These are phyloP conservation scores for Aureobasidium pullulans DNA, from an alignment of 2,329 filamentous ascomycete genomes.

Conservation along the genomic window DNA sequence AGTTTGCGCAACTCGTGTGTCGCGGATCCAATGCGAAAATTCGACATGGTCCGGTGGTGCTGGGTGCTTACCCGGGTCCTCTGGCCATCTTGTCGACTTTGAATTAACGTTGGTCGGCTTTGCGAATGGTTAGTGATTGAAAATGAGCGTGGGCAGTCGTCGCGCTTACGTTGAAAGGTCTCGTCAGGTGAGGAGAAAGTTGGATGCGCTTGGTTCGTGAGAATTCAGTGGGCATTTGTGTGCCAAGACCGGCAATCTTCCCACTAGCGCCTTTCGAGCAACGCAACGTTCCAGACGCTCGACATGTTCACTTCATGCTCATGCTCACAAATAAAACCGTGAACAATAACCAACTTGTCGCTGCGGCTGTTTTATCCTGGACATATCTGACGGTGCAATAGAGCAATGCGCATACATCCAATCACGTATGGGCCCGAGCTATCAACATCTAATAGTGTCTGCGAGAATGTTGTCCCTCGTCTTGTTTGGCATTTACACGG, in stretches of 20 bases:
- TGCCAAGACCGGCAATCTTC: neutral
- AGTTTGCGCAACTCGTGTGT: conserved; percentile 13
- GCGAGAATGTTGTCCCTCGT: no score
- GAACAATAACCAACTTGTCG: no score
- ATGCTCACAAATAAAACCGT: no score
- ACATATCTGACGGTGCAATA: no score
- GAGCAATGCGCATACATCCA: no score
- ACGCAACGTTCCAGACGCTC: no score
- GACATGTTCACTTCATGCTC: no score
- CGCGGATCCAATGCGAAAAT: conserved; percentile 1
- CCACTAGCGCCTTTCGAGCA: no score
- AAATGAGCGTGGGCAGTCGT: conserved; percentile 10
- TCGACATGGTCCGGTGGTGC: conserved; percentile 16
- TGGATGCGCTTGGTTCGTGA: neutral
- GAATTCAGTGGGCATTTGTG: neutral
- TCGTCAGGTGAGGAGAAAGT: neutral
- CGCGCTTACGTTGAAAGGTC: conserved; percentile 12
- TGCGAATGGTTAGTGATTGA: conserved; percentile 5
- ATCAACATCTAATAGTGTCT: no score
- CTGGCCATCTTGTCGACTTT: conserved; percentile 52
- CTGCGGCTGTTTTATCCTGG: no score
- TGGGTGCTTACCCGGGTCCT: conserved; percentile 39
- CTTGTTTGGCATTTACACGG: neutral
- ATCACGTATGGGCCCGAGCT: no score
- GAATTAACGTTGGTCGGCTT: conserved; percentile 13